Base-by-base conservation (phyloP, 805 yeast genomes). In the Candida tibetensis region DNA sequence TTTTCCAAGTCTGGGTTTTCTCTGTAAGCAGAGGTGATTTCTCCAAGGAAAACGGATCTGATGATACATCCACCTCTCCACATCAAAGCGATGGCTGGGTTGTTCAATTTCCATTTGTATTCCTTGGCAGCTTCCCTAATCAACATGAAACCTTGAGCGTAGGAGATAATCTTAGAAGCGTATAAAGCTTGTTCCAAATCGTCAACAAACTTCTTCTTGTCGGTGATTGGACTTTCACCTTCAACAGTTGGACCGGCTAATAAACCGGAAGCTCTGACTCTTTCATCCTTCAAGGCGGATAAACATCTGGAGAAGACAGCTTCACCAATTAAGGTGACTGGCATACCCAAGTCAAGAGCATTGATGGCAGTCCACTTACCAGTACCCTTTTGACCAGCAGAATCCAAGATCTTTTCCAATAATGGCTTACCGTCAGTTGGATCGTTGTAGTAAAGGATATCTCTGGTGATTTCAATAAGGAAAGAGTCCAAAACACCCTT, bases 1-100 rank as follows among this genome's bases (percentile, higher is more conserved):
- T 90, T 90, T 77, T 90, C 96, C 62, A 91, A 76, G 52, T 89
- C 83, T 67, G 96, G 95, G 76, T 83, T 76, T 67, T 84, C 81
- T 73, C 93, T 86, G 85, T 83, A 91, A 53, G 99, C 99, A 65
- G 87, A 69, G 53, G 99, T 91, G 73, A 91, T 91, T 71, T 91
- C 97, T 62, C 82, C 97, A 64, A 91, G 77, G 85, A 91, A 91
- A 51, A 91, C 97, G 42, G 99, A 91, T 80, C 98, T 87, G 74
- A 91, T 91, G 71, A 91, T 91, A 80, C 99, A 91, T 58, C 99
- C 99, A 76, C 99, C 99, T 81, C 99, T 84, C 99, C 99, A 91
- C 98, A 91, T 91, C 60, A 93, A 80, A 55, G 98, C 98, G 58
- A 93, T 93, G 44, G 95, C 93, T 57, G 98, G 96, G 82, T 87